Evolutionary conservation across 768 basidiomycete genomes (phyloP).

Genomic region (Tricholoma bakamatsutake): DNA sequence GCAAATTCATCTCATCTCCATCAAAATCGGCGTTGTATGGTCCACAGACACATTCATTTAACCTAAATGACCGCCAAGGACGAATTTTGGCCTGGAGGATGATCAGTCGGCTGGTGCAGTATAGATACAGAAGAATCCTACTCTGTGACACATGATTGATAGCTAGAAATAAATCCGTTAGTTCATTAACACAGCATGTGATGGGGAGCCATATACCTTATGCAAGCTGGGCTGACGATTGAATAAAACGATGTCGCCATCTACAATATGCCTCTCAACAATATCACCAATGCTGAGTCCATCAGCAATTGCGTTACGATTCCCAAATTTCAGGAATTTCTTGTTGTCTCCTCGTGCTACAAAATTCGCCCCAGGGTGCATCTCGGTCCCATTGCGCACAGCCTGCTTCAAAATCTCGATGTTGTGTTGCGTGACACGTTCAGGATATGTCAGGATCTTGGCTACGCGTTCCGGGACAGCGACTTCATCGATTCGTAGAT

Average conservation of each 20-base stretch:
- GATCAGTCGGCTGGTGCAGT: background rate
- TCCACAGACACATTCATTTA: slow-evolving; percentile 99
- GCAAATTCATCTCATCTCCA: slow-evolving; percentile 99
- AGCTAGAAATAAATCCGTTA: slow-evolving; percentile 42
- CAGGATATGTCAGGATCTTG: slow-evolving; percentile 93
- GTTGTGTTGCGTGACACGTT: slow-evolving; percentile 90
- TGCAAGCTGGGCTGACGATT: slow-evolving; percentile 99
- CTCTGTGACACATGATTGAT: slow-evolving; percentile 98
- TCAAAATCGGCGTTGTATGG: slow-evolving; percentile 99
- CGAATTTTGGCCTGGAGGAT: slow-evolving; percentile 69
- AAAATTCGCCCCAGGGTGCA: slow-evolving; percentile 95
- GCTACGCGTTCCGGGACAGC: slow-evolving; percentile 95
- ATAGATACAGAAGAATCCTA: slow-evolving; percentile 25
- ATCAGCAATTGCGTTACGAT: slow-evolving; percentile 75
- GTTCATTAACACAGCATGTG: slow-evolving; percentile 3
- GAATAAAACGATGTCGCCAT: slow-evolving; percentile 95
- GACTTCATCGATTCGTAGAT: slow-evolving; percentile 96
- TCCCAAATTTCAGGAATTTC: slow-evolving; percentile 86
- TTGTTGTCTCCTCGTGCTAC: slow-evolving; percentile 82
- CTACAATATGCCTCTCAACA: slow-evolving; percentile 91
- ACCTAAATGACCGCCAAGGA: slow-evolving; percentile 94
- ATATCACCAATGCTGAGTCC: slow-evolving; percentile 81
- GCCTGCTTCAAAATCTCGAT: slow-evolving; percentile 70
- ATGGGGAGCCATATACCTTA: slow-evolving; percentile 45
- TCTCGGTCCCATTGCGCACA: slow-evolving; percentile 81